Percentiles rank a stretch among this genome's conserved stretches.
Conservation (phyloP, 208 protist genomes). For the Phytomonas sp. region DNA sequence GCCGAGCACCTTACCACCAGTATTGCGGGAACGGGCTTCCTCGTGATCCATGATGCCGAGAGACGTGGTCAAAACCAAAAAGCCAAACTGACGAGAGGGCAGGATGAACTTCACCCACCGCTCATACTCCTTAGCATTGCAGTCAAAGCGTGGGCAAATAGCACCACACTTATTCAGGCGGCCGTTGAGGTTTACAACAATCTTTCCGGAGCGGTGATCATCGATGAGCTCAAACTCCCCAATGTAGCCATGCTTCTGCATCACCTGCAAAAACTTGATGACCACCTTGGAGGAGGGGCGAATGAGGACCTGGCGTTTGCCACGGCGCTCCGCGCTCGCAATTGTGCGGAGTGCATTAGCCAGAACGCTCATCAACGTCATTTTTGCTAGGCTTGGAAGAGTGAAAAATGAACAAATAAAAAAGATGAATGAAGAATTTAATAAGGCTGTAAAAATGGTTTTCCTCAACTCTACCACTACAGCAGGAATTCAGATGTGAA, state of each 20-base stretch:
- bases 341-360: constrained; percentile 98
- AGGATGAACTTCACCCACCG: constrained; percentile 99
- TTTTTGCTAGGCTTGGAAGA: constrained; percentile 28
- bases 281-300: constrained; percentile 99
- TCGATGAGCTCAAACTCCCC: constrained; percentile 99
- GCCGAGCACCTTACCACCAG: constrained; percentile 99
- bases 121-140: constrained; percentile 95
- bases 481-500: constrained; percentile 4
- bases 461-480: not conserved
- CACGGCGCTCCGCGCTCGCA: constrained; percentile 98
- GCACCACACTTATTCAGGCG: constrained; percentile 99
- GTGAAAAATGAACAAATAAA: constrained; percentile 8
- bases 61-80: constrained; percentile 99
- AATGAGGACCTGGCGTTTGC: constrained; percentile 99
- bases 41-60: constrained; percentile 99
- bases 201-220: constrained; percentile 99
- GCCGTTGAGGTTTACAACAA: constrained; percentile 99
- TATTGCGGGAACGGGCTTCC: constrained; percentile 97
- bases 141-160: constrained; percentile 99
- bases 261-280: constrained; percentile 99
- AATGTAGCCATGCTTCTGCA: constrained; percentile 99
- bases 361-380: constrained; percentile 99
- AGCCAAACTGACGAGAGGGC: constrained; percentile 99
- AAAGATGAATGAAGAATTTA: constrained; percentile 10
- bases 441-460: constrained; percentile 7